These are phyloP conservation scores for Nelumbo lutea DNA, from an alignment of 164 flowering plant species.

Conservation along the genomic window DNA sequence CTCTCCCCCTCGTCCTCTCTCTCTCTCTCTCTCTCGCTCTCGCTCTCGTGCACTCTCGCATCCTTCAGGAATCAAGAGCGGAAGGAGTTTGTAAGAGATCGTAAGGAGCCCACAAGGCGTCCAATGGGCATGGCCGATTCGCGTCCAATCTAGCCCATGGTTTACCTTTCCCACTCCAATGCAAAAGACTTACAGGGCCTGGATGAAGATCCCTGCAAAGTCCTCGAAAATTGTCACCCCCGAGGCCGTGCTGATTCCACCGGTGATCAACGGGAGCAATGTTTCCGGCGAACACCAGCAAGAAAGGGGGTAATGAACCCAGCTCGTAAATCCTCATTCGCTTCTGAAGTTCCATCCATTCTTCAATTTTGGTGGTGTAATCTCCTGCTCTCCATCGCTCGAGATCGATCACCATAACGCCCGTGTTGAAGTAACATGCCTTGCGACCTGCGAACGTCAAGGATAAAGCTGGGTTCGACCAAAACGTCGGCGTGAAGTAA, in stretches of 20 bases:
- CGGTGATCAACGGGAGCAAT: constrained; percentile 78
- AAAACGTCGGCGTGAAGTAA: constrained; percentile 82
- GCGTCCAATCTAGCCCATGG: constrained; percentile 85
- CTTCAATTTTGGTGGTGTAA: constrained; percentile 62
- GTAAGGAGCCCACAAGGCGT: constrained; percentile 91
- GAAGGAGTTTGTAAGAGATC: constrained; percentile 63
- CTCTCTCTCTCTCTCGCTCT: neutral
- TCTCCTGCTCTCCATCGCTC: constrained; percentile 63
- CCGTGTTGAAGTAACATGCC: constrained; percentile 91
- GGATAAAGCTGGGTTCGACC: constrained; percentile 74
- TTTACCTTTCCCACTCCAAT: constrained; percentile 97
- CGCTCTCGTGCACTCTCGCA: neutral
- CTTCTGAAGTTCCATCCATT: constrained; percentile 97
- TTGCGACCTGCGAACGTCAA: constrained; percentile 57
- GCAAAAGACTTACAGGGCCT: constrained; percentile 87
- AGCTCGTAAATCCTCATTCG: constrained; percentile 84
- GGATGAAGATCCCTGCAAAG: constrained; percentile 80
- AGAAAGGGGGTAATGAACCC: constrained; percentile 84
- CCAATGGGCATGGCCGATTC: constrained; percentile 76
- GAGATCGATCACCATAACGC: constrained; percentile 86
- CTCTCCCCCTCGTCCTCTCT: neutral
- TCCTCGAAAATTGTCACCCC: constrained; percentile 77
- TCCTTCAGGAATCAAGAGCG: constrained; percentile 28
- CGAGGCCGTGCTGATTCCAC: constrained; percentile 96
- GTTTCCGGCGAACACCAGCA: constrained; percentile 84